Base-by-base conservation (phyloP, 495 filamentous ascomycete species). In the Podospora pseudopauciseta region DNA sequence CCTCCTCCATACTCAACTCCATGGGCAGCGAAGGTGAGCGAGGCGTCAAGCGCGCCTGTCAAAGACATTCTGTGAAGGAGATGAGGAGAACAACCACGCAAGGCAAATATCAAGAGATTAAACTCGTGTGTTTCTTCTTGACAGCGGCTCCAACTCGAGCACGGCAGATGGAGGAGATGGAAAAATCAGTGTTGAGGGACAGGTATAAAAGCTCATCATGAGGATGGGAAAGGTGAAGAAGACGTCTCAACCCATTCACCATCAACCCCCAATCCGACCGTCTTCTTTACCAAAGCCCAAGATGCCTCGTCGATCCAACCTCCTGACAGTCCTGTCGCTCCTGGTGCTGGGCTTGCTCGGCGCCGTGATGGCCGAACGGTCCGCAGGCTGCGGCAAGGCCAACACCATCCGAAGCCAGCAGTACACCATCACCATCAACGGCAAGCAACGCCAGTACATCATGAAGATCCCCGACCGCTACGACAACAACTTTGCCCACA, bases 401-500 rank as follows among this genome's bases (percentile, higher is more conserved):
- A 72, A 78, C 0, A 77, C 77, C 26, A 73, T 82, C 57, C 66
- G 56, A 57, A 72, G 65, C 63, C 72, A 75, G 54, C 64, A 71
- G 44, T 75, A 79, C 70, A 76, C 70, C 28, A 71, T 78, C 32
- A 77, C 57, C 6, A 68, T 77, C 61, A 74, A 75, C 68, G 68
- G 68, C 64, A 75, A 74, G 66, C 20, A 64, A 2, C 74, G 77
- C 1, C 58, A 80, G 58, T 85, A 80, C 65, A 77, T 74, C 70
- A 62, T 84, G 15, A 79, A 77, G 32, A 49, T 81, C 0, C 82
- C 82, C 0, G 72, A 79, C 20, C 73, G 76, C 69, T 85, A 85
- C 72, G 74, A 84, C 76, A 70, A 80, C 19, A 74, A 67, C 65
- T 70, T 70, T 30, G 76, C 82, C 0, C 78, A 85, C 72, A 72